phyloP scores from a whole-genome alignment of 2,329 filamentous ascomycete species.

The Fusarium sp. region DNA sequence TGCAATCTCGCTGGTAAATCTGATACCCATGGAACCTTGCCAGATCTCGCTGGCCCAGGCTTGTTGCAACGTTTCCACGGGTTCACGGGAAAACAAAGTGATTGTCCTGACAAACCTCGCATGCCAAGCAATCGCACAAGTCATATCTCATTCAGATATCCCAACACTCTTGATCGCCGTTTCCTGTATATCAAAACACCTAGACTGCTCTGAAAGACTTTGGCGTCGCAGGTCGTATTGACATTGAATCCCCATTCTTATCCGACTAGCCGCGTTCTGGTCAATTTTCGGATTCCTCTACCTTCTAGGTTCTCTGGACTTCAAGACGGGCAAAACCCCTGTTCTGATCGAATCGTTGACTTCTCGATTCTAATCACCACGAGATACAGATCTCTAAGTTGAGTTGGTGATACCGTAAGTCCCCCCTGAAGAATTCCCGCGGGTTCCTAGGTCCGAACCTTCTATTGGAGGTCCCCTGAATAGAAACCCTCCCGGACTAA shows the following conservation, averaged over 20 bases:
- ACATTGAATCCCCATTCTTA: not conserved
- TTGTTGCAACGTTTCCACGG: not conserved
- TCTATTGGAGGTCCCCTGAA: constrained; percentile 26
- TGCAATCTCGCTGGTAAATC: constrained; percentile 32
- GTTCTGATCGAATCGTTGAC: constrained; percentile 20
- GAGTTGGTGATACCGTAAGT: not conserved
- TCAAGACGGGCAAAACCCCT: constrained; percentile 18
- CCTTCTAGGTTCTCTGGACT: constrained; percentile 8
- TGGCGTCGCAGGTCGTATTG: constrained; percentile 11
- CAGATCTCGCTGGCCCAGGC: constrained; percentile 30
- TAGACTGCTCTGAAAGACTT: constrained; percentile 20
- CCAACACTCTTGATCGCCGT: not conserved
- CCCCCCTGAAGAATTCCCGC: constrained; percentile 24
- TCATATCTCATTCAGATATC: not conserved
- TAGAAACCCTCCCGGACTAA: constrained; percentile 38
- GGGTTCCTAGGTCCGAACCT: constrained; percentile 4
- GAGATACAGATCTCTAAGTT: constrained; percentile 5
- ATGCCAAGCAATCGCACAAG: not conserved
- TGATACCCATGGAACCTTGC: constrained; percentile 4
- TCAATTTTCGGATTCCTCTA: constrained; percentile 9
- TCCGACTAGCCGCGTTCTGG: constrained; percentile 16
- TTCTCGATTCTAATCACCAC: constrained; percentile 17
- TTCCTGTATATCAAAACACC: not conserved
- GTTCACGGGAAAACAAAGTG: not conserved
- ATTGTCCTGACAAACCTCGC: not conserved